Base-by-base conservation (phyloP, 1,284 basidiomycete species). In the Naganishia liquefaciens region DNA sequence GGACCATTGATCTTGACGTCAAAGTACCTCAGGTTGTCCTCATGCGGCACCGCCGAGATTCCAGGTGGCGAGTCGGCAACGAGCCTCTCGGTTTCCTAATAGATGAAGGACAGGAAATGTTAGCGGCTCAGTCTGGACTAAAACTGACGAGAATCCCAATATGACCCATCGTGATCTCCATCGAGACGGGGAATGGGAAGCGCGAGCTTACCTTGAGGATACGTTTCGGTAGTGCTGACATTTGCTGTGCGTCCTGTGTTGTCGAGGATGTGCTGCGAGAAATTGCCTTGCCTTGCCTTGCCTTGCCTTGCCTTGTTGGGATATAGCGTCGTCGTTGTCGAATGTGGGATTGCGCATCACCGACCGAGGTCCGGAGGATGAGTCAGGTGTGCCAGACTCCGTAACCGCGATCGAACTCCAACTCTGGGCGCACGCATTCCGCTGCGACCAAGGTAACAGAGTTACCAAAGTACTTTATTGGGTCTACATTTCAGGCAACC, bases 21-120 rank as follows among this genome's bases (percentile, higher is more conserved):
- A 81, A 99, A 99, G 82, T 99, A 98, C 61, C 95, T 85, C 67
- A 99, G 82, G 80, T 99, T 99, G 76, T 99, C 95, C 17, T 99
- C 94, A 74, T 99, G 95, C 6, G 95, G 93, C 11, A 84, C 81
- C 21, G 95, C 96, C 28, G 89, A 86, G 71, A 99, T 99, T 55
- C 95, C 95, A 28, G 95, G 95, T 3, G 93, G 93, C 42, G 95
- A 93, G 80, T 99, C 95, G 50, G 91, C 88, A 61, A 95, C 87
- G 42, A 99, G 88, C 54, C 96, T 86, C 79, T 98, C 94, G 47
- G 95, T 99, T 84, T 99, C 95, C 95, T 98, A 15, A n/a, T n/a
- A 25, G 28, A 30, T 39, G n/a, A 13, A 3, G 7, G 6, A 7
- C 30, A 37, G n/a, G 13, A 19, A 13, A 42, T 27, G 15, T 43